phyloP scores from a whole-genome alignment of 495 filamentous ascomycete species.

The Melanomma pulvis-pyrius region DNA sequence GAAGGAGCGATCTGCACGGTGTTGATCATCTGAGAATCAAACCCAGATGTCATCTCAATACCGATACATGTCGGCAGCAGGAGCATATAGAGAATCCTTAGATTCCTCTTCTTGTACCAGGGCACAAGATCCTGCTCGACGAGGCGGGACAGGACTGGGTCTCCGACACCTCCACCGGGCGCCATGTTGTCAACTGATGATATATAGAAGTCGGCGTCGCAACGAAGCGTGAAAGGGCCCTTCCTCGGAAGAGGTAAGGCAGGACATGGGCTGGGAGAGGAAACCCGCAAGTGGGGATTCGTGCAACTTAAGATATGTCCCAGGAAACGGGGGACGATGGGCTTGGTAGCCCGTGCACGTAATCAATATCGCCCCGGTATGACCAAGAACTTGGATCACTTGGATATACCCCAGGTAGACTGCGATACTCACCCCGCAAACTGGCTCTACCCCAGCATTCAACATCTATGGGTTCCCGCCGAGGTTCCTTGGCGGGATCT shows the following conservation, averaged over 20 bases:
- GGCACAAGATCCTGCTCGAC: constrained; percentile 57
- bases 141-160: constrained; percentile 57
- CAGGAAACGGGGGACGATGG: not conserved
- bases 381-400: not conserved
- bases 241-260: not conserved
- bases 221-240: no score
- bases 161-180: constrained; percentile 18
- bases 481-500: not conserved
- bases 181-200: constrained; percentile 8
- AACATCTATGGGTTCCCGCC: not conserved
- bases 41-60: constrained; percentile 72
- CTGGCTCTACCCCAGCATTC: not conserved
- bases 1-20: constrained; percentile 62
- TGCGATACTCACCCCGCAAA: not conserved
- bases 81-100: constrained; percentile 62
- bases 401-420: not conserved
- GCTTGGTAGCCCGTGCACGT: not conserved
- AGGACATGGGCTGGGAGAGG: not conserved
- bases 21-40: constrained; percentile 74
- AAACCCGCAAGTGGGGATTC: not conserved
- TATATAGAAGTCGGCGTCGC: not conserved
- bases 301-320: not conserved
- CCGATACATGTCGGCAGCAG: constrained; percentile 70
- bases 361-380: not conserved
- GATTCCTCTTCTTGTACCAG: constrained; percentile 67